A percentile compares a stretch with the other conserved stretches of the same genome.
Conservation (phyloP, 1,139 yeast genomes). For the Magnusiomyces paraingens region DNA sequence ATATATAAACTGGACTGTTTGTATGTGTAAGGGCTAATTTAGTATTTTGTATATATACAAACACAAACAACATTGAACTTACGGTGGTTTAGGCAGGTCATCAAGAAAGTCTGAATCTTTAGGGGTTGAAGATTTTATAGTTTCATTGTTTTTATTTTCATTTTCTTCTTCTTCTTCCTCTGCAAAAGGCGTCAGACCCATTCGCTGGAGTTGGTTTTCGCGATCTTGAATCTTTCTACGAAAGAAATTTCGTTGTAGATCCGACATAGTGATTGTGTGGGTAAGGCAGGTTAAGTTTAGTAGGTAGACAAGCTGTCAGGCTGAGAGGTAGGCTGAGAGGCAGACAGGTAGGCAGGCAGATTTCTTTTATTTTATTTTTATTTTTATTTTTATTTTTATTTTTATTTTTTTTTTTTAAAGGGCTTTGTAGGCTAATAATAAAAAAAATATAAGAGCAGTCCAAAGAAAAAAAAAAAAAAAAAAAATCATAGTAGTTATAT, state of each 20-base stretch:
- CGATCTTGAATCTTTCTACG: not conserved
- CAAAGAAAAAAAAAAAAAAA: not conserved
- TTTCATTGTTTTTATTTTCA: not conserved
- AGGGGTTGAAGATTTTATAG: not conserved
- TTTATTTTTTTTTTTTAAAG: too few relatives aligned
- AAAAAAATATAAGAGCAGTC: too few relatives aligned
- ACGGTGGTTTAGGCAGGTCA: not conserved
- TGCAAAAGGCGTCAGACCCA: not conserved
- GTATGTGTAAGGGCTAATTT: too few relatives aligned
- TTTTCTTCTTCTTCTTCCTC: not conserved
- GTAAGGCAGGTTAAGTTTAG: not conserved
- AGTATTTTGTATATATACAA: too few relatives aligned
- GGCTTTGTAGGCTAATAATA: too few relatives aligned
- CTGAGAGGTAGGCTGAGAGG: too few relatives aligned
- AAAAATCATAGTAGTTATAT: not conserved
- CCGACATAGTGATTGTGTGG: not conserved
- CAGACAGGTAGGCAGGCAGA: too few relatives aligned
- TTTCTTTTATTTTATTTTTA: not conserved
- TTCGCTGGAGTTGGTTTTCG: not conserved
- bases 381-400: too few relatives aligned
- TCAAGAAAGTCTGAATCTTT: not conserved
- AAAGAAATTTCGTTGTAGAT: not conserved
- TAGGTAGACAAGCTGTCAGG: too few relatives aligned
- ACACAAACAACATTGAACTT: too few relatives aligned
- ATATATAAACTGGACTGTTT: too few relatives aligned